Conservation (phyloP, 192 early-diverging fungal species). For the Pilobolus umbonatus region DNA sequence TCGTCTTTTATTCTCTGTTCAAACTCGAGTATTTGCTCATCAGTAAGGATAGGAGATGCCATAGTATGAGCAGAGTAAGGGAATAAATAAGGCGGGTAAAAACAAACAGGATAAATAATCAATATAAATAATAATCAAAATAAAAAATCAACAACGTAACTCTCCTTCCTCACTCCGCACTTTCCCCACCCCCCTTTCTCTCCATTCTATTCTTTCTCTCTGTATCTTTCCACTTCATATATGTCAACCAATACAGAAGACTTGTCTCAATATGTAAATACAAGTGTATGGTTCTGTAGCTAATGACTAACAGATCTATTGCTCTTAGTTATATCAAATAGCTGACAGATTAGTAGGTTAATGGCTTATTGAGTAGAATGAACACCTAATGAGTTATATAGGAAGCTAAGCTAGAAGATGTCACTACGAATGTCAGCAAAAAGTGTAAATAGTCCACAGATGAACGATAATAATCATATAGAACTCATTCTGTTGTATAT, state of each 20-base stretch:
- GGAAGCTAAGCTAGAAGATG: constrained; percentile 14
- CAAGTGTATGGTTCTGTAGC: too few species aligned
- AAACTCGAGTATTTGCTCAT: constrained; percentile 39
- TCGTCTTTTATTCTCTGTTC: constrained; percentile 53
- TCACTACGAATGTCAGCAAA: not conserved
- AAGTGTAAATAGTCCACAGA: constrained; percentile 1
- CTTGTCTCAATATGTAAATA: too few species aligned
- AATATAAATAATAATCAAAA: not conserved
- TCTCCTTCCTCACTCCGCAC: not conserved
- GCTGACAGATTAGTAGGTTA: too few species aligned
- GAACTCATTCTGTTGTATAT: not conserved
- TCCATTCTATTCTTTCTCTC: not conserved
- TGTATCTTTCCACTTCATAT: too few species aligned
- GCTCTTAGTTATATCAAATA: too few species aligned
- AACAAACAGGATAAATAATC: not conserved
- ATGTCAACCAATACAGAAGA: too few species aligned
- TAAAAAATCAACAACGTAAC: not conserved
- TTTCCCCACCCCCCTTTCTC: not conserved
- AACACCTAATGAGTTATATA: too few species aligned
- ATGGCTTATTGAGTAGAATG: too few species aligned
- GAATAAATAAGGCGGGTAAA: not conserved
- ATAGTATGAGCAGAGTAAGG: not conserved
- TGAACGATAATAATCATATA: not conserved
- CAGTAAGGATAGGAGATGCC: constrained; percentile 30
- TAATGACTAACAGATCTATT: too few species aligned